These are phyloP conservation scores for Trichoderma sp. DNA, from an alignment of 2,329 filamentous ascomycete species.

Conservation along the genomic window DNA sequence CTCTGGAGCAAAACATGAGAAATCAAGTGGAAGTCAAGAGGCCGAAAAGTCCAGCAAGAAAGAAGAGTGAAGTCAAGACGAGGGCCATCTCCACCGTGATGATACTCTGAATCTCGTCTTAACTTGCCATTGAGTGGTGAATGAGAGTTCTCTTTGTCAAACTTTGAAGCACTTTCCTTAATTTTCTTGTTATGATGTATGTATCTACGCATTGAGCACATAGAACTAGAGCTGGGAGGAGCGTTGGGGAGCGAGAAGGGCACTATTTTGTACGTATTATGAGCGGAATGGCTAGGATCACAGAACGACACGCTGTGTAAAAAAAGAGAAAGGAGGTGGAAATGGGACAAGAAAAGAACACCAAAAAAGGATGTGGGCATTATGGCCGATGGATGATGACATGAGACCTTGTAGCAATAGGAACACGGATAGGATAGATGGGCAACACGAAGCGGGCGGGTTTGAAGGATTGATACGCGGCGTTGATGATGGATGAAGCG, in stretches of 20 bases:
- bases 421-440: conserved; percentile 8
- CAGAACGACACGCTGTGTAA: neutral
- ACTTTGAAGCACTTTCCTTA: neutral
- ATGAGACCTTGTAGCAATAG: neutral
- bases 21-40: conserved; percentile 23
- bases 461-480: neutral
- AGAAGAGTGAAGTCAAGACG: neutral
- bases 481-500: conserved; percentile 7
- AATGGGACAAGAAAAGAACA: neutral
- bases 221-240: conserved; percentile 11
- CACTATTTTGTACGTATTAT: neutral
- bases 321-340: neutral
- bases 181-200: neutral
- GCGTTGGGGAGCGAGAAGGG: neutral
- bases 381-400: neutral
- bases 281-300: neutral
- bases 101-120: neutral
- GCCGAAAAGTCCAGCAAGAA: conserved; percentile 4
- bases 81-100: neutral
- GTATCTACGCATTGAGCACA: conserved; percentile 1
- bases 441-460: neutral
- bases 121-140: neutral
- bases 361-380: neutral
- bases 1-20: conserved; percentile 25
- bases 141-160: neutral